Conservation (phyloP, 2,329 filamentous ascomycete species). For the Lizonia empirigonia region DNA sequence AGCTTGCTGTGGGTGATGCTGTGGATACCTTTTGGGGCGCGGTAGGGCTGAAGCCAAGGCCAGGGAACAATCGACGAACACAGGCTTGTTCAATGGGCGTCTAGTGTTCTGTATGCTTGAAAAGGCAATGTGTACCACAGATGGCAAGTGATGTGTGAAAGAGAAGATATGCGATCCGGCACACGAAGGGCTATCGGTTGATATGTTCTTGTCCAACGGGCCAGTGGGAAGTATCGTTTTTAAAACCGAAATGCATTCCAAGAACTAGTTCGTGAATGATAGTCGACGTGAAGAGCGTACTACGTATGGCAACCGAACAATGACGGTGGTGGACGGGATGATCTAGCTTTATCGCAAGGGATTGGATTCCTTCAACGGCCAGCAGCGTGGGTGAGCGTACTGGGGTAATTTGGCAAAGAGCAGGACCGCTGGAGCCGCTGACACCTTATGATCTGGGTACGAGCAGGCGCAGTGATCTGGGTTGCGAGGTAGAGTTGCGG, state of each 20-base stretch:
- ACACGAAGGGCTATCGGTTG: constrained; percentile 40
- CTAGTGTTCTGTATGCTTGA: constrained; percentile 24
- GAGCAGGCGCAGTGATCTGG: constrained; percentile 31
- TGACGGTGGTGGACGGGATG: constrained; percentile 17
- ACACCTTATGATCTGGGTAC: constrained; percentile 18
- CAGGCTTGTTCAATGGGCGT: constrained; percentile 38
- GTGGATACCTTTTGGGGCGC: constrained; percentile 33
- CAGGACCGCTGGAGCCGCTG: constrained; percentile 24
- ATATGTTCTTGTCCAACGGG: constrained; percentile 54
- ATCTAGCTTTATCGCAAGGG: constrained; percentile 17
- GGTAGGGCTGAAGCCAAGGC: constrained; percentile 38
- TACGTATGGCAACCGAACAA: constrained; percentile 3
- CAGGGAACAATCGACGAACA: constrained; percentile 27
- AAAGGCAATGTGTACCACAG: constrained; percentile 35
- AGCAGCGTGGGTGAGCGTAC: constrained; percentile 27
- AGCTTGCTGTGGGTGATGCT: constrained; percentile 37
- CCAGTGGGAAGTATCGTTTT: constrained; percentile 51
- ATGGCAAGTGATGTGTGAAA: not conserved
- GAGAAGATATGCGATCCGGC: not conserved
- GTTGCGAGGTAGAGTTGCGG: constrained; percentile 32
- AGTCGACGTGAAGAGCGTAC: constrained; percentile 3
- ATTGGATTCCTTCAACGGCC: constrained; percentile 20
- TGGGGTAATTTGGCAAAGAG: constrained; percentile 2
- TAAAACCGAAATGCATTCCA: constrained; percentile 50
- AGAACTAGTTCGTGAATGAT: constrained; percentile 8